Percentiles rank a stretch among this genome's conserved stretches.
phyloP scores from a whole-genome alignment of 2,329 filamentous ascomycete species.

The Berkeleyomyces basicola region DNA sequence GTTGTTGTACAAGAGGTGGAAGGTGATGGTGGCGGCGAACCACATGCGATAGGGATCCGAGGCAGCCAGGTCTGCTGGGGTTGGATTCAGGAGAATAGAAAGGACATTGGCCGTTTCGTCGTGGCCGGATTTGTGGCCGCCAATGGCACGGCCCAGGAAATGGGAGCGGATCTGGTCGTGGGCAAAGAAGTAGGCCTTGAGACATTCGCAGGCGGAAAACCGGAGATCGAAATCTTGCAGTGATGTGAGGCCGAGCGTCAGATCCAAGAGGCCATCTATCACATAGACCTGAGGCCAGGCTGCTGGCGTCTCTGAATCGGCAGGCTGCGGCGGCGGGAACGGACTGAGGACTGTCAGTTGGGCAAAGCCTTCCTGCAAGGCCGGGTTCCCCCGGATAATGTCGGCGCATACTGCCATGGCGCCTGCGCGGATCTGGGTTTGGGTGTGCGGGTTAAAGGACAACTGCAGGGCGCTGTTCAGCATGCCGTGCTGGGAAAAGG shows the following conservation, averaged over 20 bases:
- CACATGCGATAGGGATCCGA: slow-evolving; percentile 75
- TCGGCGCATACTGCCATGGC: slow-evolving; percentile 76
- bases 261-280: slow-evolving; percentile 78
- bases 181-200: slow-evolving; percentile 80
- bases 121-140: slow-evolving; percentile 59
- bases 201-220: slow-evolving; percentile 71
- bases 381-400: slow-evolving; percentile 64
- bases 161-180: slow-evolving; percentile 70
- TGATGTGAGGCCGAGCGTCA: slow-evolving; percentile 54
- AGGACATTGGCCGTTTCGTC: slow-evolving; percentile 81
- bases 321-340: slow-evolving; percentile 20
- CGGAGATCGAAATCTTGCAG: slow-evolving; percentile 61
- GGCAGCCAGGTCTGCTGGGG: slow-evolving; percentile 36
- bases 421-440: slow-evolving; percentile 67
- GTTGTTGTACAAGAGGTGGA: slow-evolving; percentile 73
- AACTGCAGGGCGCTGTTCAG: slow-evolving; percentile 66
- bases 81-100: slow-evolving; percentile 58
- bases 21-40: slow-evolving; percentile 75
- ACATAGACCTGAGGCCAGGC: slow-evolving; percentile 55
- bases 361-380: slow-evolving; percentile 76
- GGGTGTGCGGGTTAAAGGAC: slow-evolving; percentile 58
- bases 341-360: slow-evolving; percentile 53
- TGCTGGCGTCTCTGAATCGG: slow-evolving; percentile 17
- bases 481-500: slow-evolving; percentile 71
- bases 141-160: slow-evolving; percentile 76